phyloP scores from a whole-genome alignment of 495 filamentous ascomycete genomes.

The Cairneyella variabilis region DNA sequence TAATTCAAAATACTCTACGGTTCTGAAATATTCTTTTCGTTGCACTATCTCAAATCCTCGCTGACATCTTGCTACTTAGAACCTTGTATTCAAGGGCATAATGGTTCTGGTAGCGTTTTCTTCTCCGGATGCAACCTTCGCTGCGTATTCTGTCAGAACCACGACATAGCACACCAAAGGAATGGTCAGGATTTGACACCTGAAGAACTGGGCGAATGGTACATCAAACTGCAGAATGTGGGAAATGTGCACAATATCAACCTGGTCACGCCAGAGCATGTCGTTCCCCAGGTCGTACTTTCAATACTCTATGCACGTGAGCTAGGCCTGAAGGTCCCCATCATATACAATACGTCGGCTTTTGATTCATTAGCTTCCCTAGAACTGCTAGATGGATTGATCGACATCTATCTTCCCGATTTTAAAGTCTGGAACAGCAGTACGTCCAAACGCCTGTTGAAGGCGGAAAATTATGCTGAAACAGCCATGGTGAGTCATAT shows the following conservation, averaged over 20 bases:
- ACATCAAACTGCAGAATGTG: conserved; percentile 68
- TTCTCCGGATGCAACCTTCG: conserved; percentile 71
- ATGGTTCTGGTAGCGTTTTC: conserved; percentile 72
- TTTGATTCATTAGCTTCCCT: conserved; percentile 69
- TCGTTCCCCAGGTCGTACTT: conserved; percentile 72
- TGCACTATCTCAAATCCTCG: too few species aligned
- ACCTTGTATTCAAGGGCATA: conserved; percentile 71
- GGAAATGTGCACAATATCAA: conserved; percentile 79
- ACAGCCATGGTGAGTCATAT: too few species aligned
- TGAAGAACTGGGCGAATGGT: conserved; percentile 72
- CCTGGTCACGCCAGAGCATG: conserved; percentile 71
- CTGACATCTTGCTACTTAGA: conserved; percentile 38
- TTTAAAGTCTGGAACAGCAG: conserved; percentile 69
- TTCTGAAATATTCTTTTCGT: too few species aligned
- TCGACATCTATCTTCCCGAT: conserved; percentile 76
- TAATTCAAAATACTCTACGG: too few species aligned
- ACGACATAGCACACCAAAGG: conserved; percentile 71
- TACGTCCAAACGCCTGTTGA: conserved; percentile 65
- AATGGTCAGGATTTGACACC: conserved; percentile 74
- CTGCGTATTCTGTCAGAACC: conserved; percentile 81
- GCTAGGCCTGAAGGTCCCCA: conserved; percentile 61
- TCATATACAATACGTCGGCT: conserved; percentile 75
- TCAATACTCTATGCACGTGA: conserved; percentile 64
- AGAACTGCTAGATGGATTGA: conserved; percentile 63
- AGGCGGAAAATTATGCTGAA: conserved; percentile 65